Percentiles rank a stretch among this genome's conserved stretches.
These are phyloP conservation scores for Bryoglossum gracile DNA, from an alignment of 495 filamentous ascomycete genomes.

Conservation along the genomic window DNA sequence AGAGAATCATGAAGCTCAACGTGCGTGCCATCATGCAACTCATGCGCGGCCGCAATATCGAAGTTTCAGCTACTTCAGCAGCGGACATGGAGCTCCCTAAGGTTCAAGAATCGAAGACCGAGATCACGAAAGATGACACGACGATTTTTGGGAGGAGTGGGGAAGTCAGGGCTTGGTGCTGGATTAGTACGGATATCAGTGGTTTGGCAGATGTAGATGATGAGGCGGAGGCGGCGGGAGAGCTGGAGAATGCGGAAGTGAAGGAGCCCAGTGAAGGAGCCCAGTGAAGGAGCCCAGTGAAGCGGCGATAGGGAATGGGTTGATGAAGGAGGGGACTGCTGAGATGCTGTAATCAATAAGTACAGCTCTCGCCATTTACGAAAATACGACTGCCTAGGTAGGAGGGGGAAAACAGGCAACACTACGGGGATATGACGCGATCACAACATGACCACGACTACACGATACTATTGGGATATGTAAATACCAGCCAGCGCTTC, in stretches of 20 bases:
- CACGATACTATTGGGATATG: too few species aligned
- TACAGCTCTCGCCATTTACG: too few species aligned
- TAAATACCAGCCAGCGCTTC: too few species aligned
- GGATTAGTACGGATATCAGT: constrained; percentile 11
- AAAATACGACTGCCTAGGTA: too few species aligned
- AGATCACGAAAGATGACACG: constrained; percentile 14
- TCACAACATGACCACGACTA: too few species aligned
- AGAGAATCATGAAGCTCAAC: constrained; percentile 56
- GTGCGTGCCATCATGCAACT: constrained; percentile 54
- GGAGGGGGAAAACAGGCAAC: too few species aligned
- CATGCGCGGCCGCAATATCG: constrained; percentile 41
- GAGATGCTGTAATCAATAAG: neutral
- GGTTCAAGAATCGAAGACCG: neutral
- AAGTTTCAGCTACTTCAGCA: constrained; percentile 43
- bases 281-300: constrained; percentile 9
- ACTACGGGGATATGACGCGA: too few species aligned
- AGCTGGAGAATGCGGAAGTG: constrained; percentile 5
- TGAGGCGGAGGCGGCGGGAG: neutral
- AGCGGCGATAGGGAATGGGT: constrained; percentile 9
- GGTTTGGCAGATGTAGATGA: constrained; percentile 10
- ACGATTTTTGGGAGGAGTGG: constrained; percentile 9
- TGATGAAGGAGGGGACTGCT: constrained; percentile 4
- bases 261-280: constrained; percentile 9
- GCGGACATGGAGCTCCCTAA: constrained; percentile 36
- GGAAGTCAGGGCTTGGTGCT: constrained; percentile 19